Evolutionary conservation across 1,284 basidiomycete species (phyloP).

Genomic region (Rhodotorula sp.): DNA sequence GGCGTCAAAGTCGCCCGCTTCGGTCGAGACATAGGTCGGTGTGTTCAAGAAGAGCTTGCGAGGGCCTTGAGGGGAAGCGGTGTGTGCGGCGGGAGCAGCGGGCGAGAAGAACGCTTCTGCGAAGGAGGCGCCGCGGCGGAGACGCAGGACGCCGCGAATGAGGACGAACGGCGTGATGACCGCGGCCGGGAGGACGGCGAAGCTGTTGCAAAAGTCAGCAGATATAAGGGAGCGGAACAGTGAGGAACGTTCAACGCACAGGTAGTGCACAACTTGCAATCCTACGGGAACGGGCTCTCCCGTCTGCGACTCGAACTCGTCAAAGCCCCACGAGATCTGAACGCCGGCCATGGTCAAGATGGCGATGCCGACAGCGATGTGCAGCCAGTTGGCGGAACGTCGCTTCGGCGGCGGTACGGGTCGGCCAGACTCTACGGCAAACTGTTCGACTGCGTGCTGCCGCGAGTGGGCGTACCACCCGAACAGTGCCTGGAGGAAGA

Average conservation of each 20-base stretch:
- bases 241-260: no score
- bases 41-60: constrained; percentile 21
- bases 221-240: no score
- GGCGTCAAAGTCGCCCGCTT: not conserved
- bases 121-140: constrained; percentile 14
- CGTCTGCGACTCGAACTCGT: constrained; percentile 3
- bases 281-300: constrained; percentile 6
- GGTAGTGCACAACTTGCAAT: constrained; percentile 16
- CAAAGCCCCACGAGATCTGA: constrained; percentile 22
- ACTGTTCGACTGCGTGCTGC: not conserved
- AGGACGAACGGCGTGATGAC: constrained; percentile 21
- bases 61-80: not conserved
- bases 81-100: not conserved
- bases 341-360: constrained; percentile 13
- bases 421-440: not conserved
- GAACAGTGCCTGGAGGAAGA: not conserved
- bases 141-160: constrained; percentile 15
- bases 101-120: constrained; percentile 24
- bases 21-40: constrained; percentile 9
- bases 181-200: constrained; percentile 13
- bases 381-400: constrained; percentile 9
- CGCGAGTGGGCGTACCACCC: constrained; percentile 7
- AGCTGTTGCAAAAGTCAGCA: not conserved
- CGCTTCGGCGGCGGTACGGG: constrained; percentile 3
- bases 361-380: constrained; percentile 20